A percentile compares a stretch with the other conserved stretches of the same genome.
Conservation (phyloP, 306 rosid species). For the Purshia tridentata region DNA sequence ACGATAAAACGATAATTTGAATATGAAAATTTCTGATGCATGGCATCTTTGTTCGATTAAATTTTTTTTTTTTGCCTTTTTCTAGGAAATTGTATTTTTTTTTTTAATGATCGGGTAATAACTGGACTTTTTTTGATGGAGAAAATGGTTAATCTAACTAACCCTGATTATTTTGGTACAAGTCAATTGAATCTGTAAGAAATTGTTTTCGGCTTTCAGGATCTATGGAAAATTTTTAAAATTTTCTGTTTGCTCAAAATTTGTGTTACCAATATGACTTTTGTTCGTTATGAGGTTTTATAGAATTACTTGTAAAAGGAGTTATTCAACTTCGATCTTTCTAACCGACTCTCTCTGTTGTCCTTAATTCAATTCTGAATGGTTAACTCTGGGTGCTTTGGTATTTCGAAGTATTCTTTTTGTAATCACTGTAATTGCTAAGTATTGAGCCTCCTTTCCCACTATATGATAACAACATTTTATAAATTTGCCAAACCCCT, state of each 20-base stretch:
- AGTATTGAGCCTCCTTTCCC: not conserved
- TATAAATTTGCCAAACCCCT: not conserved
- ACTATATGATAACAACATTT: not conserved
- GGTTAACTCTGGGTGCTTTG: not conserved
- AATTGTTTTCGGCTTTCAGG: not conserved
- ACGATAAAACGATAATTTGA: not conserved
- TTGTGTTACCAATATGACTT: too few species aligned
- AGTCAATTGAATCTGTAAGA: not conserved
- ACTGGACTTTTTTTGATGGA: not conserved
- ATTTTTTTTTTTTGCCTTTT: not conserved
- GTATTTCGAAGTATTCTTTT: not conserved
- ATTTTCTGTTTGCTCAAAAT: not conserved
- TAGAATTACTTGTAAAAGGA: too few species aligned
- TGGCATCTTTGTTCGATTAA: not conserved
- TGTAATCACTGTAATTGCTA: not conserved
- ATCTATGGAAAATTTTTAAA: not conserved
- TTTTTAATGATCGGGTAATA: not conserved
- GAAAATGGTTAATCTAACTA: not conserved
- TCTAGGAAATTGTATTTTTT: not conserved
- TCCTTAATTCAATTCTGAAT: too few species aligned
- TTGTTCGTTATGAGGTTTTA: too few species aligned
- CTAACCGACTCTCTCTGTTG: too few species aligned
- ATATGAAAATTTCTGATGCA: not conserved
- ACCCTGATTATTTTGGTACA: not conserved
- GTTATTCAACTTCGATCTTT: too few species aligned